phyloP scores from a whole-genome alignment of 768 basidiomycete species.

The Leucocoprinus leucothites region DNA sequence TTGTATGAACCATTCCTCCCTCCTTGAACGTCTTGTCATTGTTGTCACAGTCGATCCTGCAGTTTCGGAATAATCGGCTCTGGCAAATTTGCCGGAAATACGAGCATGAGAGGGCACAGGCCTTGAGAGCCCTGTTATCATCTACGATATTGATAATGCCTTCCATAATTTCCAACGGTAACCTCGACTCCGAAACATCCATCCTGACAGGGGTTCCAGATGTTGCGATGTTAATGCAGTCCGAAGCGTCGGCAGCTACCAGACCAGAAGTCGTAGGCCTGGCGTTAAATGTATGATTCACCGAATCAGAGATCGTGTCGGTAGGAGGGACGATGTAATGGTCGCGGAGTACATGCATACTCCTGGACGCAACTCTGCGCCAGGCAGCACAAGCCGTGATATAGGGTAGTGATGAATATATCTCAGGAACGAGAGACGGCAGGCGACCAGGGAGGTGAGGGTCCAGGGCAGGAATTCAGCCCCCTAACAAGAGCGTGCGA shows the following conservation, averaged over 20 bases:
- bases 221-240: neutral
- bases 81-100: slow-evolving; percentile 1
- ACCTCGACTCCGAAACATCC: neutral
- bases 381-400: neutral
- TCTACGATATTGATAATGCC: neutral
- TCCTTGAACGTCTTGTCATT: neutral
- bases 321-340: neutral
- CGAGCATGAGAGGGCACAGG: slow-evolving; percentile 9
- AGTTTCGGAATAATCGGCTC: neutral
- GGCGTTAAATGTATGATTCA: too few relatives aligned
- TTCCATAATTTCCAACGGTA: slow-evolving; percentile 11
- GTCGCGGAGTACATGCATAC: neutral
- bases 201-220: neutral
- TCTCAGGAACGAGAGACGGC: neutral
- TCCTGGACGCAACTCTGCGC: neutral
- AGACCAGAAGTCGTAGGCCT: too few relatives aligned
- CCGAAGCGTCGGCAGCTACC: too few relatives aligned
- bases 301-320: too few relatives aligned
- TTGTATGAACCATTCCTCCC: slow-evolving; percentile 8
- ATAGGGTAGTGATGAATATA: neutral
- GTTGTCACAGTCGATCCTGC: slow-evolving; percentile 4
- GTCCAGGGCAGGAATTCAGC: neutral
- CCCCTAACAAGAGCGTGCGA: slow-evolving; percentile 1
- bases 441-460: neutral
- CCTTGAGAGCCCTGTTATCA: neutral